Percentiles rank a stretch among this genome's conserved stretches.
Evolutionary conservation across 2,329 filamentous ascomycete species (phyloP).

Genomic region (Penicillium sp.): DNA sequence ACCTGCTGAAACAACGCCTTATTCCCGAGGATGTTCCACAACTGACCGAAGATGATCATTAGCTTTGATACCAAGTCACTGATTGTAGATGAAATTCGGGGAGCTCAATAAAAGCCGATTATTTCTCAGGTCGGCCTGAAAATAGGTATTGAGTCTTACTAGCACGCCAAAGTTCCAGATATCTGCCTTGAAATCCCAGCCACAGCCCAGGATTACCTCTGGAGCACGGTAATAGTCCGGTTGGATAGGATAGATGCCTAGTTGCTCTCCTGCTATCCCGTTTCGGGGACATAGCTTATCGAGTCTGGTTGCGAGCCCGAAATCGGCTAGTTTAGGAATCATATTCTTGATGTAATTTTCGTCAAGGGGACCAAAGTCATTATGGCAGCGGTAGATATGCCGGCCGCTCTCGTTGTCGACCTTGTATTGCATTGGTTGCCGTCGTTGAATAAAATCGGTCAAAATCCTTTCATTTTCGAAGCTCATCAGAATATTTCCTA

Average conservation of each 20-base stretch:
- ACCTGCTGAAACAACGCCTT: constrained; percentile 30
- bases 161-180: constrained; percentile 36
- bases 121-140: neutral
- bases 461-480: constrained; percentile 21
- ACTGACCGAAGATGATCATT: constrained; percentile 7
- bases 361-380: constrained; percentile 23
- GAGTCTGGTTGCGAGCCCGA: constrained; percentile 21
- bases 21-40: constrained; percentile 30
- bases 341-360: constrained; percentile 11
- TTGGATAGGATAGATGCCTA: constrained; percentile 40
- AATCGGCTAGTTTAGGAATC: constrained; percentile 28
- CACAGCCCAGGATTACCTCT: constrained; percentile 30
- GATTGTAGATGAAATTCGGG: neutral
- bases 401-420: constrained; percentile 17
- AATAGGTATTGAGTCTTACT: constrained; percentile 10
- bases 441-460: constrained; percentile 13
- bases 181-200: constrained; percentile 31
- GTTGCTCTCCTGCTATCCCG: neutral
- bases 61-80: neutral
- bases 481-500: constrained; percentile 36
- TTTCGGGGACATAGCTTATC: neutral
- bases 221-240: constrained; percentile 31
- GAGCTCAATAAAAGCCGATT: too few relatives aligned
- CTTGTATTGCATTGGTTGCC: constrained; percentile 21
- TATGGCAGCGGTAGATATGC: constrained; percentile 24